Evolutionary conservation across 202 grass and related monocot species (phyloP).

Genomic region (Schoenoplectus triqueter): DNA sequence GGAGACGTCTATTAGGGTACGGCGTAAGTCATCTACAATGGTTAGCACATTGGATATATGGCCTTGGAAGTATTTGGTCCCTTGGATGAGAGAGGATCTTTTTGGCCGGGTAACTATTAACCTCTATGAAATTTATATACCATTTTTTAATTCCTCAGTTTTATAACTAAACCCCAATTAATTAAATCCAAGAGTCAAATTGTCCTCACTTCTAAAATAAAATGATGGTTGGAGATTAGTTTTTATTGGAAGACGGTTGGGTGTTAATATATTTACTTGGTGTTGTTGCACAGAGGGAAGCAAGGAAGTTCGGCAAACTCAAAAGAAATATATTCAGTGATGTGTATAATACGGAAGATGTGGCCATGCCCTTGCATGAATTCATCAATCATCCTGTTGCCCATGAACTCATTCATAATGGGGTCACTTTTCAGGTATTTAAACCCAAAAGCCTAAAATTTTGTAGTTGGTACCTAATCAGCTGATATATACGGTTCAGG

Average conservation of each 20-base stretch:
- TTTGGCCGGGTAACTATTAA: slow-evolving; percentile 68
- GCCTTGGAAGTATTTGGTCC: slow-evolving; percentile 99
- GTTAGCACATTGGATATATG: slow-evolving; percentile 90
- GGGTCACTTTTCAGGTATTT: slow-evolving; percentile 90
- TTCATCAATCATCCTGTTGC: slow-evolving; percentile 85
- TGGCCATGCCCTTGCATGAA: slow-evolving; percentile 87
- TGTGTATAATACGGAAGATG: slow-evolving; percentile 79
- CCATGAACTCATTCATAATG: slow-evolving; percentile 98
- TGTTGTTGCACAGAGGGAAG: slow-evolving; percentile 63
- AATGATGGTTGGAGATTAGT: background rate
- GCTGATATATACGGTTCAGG: background rate
- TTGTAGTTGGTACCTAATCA: background rate
- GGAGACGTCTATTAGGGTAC: slow-evolving; percentile 63
- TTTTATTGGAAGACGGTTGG: background rate
- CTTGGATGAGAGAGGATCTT: slow-evolving; percentile 95
- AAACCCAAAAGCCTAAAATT: background rate
- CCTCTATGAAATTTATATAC: background rate
- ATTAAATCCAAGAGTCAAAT: background rate
- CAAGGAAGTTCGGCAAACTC: slow-evolving; percentile 48
- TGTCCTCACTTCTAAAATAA: background rate
- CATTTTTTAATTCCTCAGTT: slow-evolving; percentile 12
- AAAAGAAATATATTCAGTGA: slow-evolving; percentile 56
- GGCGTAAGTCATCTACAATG: slow-evolving; percentile 51
- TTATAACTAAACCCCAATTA: background rate
- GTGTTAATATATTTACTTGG: slow-evolving; percentile 8